Evolutionary conservation across 2,329 filamentous ascomycete genomes (phyloP).

Genomic region (Xylariaceae sp.): DNA sequence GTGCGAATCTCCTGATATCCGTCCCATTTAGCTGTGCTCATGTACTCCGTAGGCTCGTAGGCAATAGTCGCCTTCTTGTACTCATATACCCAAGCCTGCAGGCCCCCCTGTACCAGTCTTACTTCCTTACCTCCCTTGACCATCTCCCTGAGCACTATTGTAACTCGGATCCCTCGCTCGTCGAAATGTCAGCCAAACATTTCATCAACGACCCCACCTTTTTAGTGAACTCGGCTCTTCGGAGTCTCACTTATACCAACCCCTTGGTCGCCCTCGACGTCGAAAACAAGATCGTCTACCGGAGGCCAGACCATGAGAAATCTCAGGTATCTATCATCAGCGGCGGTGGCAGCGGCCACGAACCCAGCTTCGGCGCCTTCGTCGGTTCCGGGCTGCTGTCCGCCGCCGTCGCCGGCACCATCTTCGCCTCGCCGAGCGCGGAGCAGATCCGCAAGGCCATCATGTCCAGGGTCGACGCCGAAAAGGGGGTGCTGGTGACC

Average conservation of each 20-base stretch:
- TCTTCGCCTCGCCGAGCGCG: slow-evolving; percentile 74
- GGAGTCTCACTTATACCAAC: slow-evolving; percentile 73
- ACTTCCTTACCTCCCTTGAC: too few species aligned
- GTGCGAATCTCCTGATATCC: too few species aligned
- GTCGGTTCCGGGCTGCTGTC: slow-evolving; percentile 75
- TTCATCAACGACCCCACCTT: slow-evolving; percentile 80
- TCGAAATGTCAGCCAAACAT: slow-evolving; percentile 59
- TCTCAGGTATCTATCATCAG: slow-evolving; percentile 73
- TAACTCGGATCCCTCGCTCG: too few species aligned
- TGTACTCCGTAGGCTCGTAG: too few species aligned
- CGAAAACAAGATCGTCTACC: slow-evolving; percentile 78
- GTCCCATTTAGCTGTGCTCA: too few species aligned
- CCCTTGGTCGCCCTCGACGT: slow-evolving; percentile 72
- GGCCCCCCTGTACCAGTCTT: too few species aligned
- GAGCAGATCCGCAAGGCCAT: slow-evolving; percentile 77
- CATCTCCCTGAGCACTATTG: too few species aligned
- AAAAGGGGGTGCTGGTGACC: slow-evolving; percentile 74
- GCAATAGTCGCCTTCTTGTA: too few species aligned
- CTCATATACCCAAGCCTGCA: too few species aligned
- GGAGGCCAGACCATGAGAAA: slow-evolving; percentile 44
- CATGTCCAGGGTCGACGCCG: slow-evolving; percentile 61
- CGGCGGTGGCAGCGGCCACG: slow-evolving; percentile 84
- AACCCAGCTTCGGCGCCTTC: slow-evolving; percentile 79
- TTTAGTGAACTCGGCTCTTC: slow-evolving; percentile 70
- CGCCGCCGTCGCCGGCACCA: slow-evolving; percentile 77